Conservation (phyloP, 768 basidiomycete genomes). For the Polyporus arcularius region DNA sequence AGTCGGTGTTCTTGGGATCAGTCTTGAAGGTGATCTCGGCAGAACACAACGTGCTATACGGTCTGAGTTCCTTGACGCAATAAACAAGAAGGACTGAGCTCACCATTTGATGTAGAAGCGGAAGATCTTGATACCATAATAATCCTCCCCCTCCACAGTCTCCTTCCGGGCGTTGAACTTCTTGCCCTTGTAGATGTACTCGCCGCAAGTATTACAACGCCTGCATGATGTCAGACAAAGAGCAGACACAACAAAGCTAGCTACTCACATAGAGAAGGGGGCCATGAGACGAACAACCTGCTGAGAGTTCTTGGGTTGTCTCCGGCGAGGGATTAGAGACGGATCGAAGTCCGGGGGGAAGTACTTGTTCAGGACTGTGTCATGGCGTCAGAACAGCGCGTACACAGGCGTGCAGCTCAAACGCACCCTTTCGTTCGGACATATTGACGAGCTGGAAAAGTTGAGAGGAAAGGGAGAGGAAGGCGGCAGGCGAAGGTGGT, state of each 20-base stretch:
- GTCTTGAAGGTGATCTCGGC: constrained; percentile 99
- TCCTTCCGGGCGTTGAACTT: constrained; percentile 99
- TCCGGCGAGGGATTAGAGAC: constrained; percentile 89
- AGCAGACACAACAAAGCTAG: neutral
- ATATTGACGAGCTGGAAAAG: constrained; percentile 40
- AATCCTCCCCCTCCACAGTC: constrained; percentile 96
- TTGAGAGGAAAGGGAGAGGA: neutral
- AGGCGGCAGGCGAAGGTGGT: neutral
- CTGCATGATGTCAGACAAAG: constrained; percentile 36
- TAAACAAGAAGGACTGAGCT: constrained; percentile 37
- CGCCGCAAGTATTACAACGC: constrained; percentile 94
- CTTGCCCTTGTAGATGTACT: constrained; percentile 99
- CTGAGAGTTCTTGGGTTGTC: constrained; percentile 90
- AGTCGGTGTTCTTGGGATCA: constrained; percentile 97
- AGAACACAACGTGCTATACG: constrained; percentile 82
- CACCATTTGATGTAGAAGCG: constrained; percentile 92
- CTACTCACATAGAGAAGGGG: constrained; percentile 90
- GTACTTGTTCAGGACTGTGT: constrained; percentile 87
- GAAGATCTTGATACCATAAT: constrained; percentile 97
- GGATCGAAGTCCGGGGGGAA: constrained; percentile 99
- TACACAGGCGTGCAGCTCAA: neutral
- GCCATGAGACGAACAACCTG: constrained; percentile 99
- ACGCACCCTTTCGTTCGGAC: constrained; percentile 82
- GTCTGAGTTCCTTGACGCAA: constrained; percentile 22
- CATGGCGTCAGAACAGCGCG: constrained; percentile 10